These are phyloP conservation scores for Sphaerulina populicola DNA, from an alignment of 2,329 filamentous ascomycete genomes.

Conservation along the genomic window DNA sequence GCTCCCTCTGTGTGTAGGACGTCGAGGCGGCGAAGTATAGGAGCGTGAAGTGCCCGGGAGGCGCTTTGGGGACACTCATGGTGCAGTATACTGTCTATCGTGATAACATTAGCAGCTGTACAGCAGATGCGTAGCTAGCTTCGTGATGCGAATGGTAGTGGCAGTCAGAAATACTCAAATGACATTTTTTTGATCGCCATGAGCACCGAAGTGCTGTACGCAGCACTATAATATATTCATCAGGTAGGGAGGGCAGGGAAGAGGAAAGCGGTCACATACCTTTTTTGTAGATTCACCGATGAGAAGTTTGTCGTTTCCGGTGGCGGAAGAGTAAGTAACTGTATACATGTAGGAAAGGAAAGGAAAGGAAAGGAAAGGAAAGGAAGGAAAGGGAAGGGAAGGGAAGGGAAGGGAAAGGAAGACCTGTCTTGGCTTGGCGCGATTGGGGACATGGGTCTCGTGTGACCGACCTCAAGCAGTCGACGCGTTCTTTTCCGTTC, in stretches of 20 bases:
- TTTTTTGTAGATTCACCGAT: not conserved
- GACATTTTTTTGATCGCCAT: constrained; percentile 11
- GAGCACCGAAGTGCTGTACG: constrained; percentile 9
- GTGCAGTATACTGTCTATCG: not conserved
- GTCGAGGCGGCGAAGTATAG: constrained; percentile 74
- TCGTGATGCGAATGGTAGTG: not conserved
- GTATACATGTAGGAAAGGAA: not conserved
- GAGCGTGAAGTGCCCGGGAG: constrained; percentile 62
- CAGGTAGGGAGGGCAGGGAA: not conserved
- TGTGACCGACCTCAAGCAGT: too few species aligned
- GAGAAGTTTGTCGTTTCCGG: not conserved
- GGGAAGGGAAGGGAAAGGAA: too few species aligned
- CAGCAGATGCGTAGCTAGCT: not conserved
- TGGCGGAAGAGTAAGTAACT: not conserved
- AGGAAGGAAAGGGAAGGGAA: too few species aligned
- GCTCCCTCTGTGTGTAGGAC: constrained; percentile 60
- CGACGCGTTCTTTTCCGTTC: too few species aligned
- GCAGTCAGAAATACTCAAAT: constrained; percentile 11
- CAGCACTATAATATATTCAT: constrained; percentile 7
- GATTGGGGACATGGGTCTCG: too few species aligned
- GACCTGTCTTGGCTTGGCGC: too few species aligned
- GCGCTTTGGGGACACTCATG: constrained; percentile 42
- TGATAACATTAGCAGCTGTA: constrained; percentile 1
- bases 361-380: too few species aligned
- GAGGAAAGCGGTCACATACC: not conserved